Conservation (phyloP, 73 alveolate genomes). For the Paramecium sonneborni region DNA sequence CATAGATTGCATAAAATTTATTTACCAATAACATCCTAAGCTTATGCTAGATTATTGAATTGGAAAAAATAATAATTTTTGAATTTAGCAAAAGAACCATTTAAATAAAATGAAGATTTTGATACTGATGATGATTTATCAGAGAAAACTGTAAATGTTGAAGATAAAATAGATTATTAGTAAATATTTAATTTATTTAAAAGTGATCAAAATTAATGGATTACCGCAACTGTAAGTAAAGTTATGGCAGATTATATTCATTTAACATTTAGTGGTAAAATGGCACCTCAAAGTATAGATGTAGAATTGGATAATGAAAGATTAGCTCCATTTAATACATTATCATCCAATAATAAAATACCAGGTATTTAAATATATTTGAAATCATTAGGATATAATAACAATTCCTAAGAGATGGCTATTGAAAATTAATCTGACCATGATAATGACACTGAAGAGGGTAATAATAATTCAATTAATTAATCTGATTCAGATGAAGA, state of each 20-base stretch:
- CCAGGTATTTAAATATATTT: not conserved
- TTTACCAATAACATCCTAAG: not conserved
- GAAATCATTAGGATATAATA: not conserved
- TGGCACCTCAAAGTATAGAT: not conserved
- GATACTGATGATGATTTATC: conserved; percentile 50
- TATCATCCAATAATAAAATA: not conserved
- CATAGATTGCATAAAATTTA: conserved; percentile 42
- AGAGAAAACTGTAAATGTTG: not conserved
- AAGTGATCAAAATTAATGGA: conserved; percentile 34
- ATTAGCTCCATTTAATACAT: conserved; percentile 17
- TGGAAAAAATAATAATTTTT: conserved; percentile 20
- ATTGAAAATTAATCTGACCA: conserved; percentile 3
- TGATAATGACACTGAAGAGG: conserved; percentile 53
- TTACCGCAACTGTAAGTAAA: conserved; percentile 28
- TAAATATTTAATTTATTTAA: not conserved
- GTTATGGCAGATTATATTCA: conserved; percentile 36
- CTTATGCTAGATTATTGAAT: not conserved
- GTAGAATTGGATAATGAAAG: conserved; percentile 31
- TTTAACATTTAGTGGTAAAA: not conserved
- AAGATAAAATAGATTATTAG: conserved; percentile 46
- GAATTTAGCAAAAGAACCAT: not conserved
- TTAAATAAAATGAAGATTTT: not conserved
- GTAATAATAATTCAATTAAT: not conserved
- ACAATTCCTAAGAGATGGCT: not conserved
- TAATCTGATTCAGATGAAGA: conserved; percentile 52